Evolutionary conservation across 106 monocot species (phyloP), one percentile per base, ranked within the genome.

Genomic region (Acanthochlamys bracteata): DNA sequence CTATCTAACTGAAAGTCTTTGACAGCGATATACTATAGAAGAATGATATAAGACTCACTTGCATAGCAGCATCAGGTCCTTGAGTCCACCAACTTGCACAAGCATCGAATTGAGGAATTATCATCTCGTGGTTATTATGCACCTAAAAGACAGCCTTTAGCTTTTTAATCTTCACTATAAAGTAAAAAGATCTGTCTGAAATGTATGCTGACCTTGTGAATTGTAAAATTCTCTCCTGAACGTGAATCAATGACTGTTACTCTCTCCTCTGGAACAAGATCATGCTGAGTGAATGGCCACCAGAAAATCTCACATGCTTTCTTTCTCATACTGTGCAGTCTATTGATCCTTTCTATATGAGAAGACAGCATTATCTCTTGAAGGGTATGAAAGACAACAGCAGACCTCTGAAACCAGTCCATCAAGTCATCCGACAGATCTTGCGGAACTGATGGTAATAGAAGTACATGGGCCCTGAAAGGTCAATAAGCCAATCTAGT

Each of bases 41-140:
- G 10, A 8, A 43, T 13, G 7, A 13, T 22, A 27, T 41, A 53
- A 20, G 45, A 70, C 42, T 63, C 40, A 88, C 98, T 91, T 98
- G 98, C 47, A 98, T 72, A 59, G 80, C 66, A 68, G 79, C 73
- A 81, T 92, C 85, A 71, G 98, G 98, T 57, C 98, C 98, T 81
- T 98, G 98, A 43, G 98, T 98, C 98, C 98, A 98, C 98, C 98
- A 98, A 83, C 98, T 98, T 61, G 88, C 98, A 73, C 98, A 98
- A 10, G 98, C 98, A 83, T 98, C 98, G 81, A 98, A 98, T 59
- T 92, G 98, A 43, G 91, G 82, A 74, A 75, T 26, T 17, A 98
- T 74, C 72, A 79, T 67, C 23, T 92, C 83, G 62, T 65, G 45
- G 22, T 79, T 76, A 63, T 73, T 40, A 21, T 23, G 59, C 55